phyloP scores from a whole-genome alignment of 2,329 filamentous ascomycete species.

The Calonectria pteridis region DNA sequence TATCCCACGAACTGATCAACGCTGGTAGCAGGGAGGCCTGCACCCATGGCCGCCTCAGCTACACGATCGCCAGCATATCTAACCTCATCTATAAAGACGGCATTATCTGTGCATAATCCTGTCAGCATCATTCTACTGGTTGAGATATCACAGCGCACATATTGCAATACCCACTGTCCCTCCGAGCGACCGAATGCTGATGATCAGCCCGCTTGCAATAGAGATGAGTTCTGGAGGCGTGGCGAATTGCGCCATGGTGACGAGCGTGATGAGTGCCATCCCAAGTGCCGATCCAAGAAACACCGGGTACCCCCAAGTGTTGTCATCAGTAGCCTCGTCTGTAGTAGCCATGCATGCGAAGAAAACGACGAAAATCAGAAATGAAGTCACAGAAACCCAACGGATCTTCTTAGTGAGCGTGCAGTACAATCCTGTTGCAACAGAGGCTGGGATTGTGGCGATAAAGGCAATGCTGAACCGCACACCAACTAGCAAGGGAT shows the following conservation, averaged over 20 bases:
- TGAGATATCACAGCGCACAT: slow-evolving; percentile 23
- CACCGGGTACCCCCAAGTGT: slow-evolving; percentile 53
- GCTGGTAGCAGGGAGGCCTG: slow-evolving; percentile 23
- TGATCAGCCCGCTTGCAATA: slow-evolving; percentile 53
- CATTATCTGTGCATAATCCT: slow-evolving; percentile 19
- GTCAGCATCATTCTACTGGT: neutral
- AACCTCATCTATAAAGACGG: slow-evolving; percentile 19
- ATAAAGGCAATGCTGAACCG: slow-evolving; percentile 52
- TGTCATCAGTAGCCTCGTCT: slow-evolving; percentile 33
- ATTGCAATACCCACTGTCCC: slow-evolving; percentile 54
- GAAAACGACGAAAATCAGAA: slow-evolving; percentile 47
- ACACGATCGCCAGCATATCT: slow-evolving; percentile 2
- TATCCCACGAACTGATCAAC: slow-evolving; percentile 18
- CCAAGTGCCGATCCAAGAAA: slow-evolving; percentile 52
- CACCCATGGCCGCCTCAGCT: slow-evolving; percentile 2
- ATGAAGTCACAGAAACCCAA: slow-evolving; percentile 41
- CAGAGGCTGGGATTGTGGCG: slow-evolving; percentile 44
- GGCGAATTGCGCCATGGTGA: slow-evolving; percentile 54
- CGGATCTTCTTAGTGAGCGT: slow-evolving; percentile 43
- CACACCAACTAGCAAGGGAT: slow-evolving; percentile 48
- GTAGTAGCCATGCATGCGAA: slow-evolving; percentile 53
- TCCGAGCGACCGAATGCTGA: slow-evolving; percentile 53
- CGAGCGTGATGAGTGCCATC: slow-evolving; percentile 50
- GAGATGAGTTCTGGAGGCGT: slow-evolving; percentile 54
- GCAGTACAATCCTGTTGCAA: slow-evolving; percentile 49